Percentiles rank a stretch among this genome's conserved stretches.
These are phyloP conservation scores for Suillus variegatus DNA, from an alignment of 768 basidiomycete species.

Conservation along the genomic window DNA sequence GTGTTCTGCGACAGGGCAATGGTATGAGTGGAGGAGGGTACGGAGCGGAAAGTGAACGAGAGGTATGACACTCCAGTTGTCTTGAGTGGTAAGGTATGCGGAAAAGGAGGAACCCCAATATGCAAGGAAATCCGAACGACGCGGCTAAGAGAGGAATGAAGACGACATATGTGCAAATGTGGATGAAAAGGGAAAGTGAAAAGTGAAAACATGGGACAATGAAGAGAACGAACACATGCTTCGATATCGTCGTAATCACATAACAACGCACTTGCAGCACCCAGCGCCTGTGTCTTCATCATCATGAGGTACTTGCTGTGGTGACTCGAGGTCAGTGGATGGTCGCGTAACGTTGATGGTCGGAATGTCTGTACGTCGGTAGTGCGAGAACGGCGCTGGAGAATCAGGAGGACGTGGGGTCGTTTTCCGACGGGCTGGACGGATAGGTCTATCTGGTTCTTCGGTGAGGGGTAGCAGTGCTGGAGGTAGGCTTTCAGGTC, in stretches of 20 bases:
- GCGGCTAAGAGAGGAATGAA: slow-evolving; percentile 6
- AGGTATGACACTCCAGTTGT: background rate
- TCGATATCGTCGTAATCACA: slow-evolving; percentile 52
- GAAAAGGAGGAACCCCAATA: slow-evolving; percentile 2
- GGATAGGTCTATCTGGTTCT: slow-evolving; percentile 30
- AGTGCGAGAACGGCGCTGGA: slow-evolving; percentile 66
- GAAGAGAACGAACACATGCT: slow-evolving; percentile 22
- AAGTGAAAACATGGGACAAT: slow-evolving; percentile 25
- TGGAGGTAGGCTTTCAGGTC: slow-evolving; percentile 16
- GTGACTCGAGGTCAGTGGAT: slow-evolving; percentile 28
- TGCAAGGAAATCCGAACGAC: slow-evolving; percentile 5
- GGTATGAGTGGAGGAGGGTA: background rate
- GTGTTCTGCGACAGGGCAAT: background rate
- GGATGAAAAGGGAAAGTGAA: slow-evolving; percentile 21
- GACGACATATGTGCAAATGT: slow-evolving; percentile 20
- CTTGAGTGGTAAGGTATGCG: slow-evolving; percentile 4
- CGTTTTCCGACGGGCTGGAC: slow-evolving; percentile 19
- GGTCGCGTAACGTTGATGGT: slow-evolving; percentile 32
- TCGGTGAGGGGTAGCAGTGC: slow-evolving; percentile 25
- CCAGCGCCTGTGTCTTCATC: slow-evolving; percentile 56
- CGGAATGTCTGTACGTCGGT: slow-evolving; percentile 36
- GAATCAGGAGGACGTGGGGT: slow-evolving; percentile 43
- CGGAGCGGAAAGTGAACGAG: background rate
- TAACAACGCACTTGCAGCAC: slow-evolving; percentile 84
- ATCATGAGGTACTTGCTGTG: slow-evolving; percentile 30